These are phyloP conservation scores for Neocallimastix lanati DNA, from an alignment of 192 early-diverging fungal genomes.

Conservation along the genomic window DNA sequence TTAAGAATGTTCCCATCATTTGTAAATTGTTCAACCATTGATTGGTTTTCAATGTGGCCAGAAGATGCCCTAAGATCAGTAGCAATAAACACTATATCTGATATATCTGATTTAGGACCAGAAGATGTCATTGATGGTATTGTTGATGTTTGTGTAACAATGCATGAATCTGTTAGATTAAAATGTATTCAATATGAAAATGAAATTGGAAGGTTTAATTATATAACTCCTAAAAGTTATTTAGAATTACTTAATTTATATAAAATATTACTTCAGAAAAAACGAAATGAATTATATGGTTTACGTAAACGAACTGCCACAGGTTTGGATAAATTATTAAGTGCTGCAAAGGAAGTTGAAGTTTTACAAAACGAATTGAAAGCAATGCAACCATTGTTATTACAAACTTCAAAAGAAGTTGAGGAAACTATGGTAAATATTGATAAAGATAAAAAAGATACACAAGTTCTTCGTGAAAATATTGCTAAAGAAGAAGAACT, in stretches of 20 bases:
- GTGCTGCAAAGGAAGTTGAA: slow-evolving; percentile 33
- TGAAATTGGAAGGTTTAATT: slow-evolving; percentile 26
- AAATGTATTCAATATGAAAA: slow-evolving; percentile 23
- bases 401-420: slow-evolving; percentile 23
- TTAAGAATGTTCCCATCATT: slow-evolving; percentile 41
- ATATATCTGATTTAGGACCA: slow-evolving; percentile 28
- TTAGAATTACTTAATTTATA: slow-evolving; percentile 16
- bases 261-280: background rate
- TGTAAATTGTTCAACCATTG: slow-evolving; percentile 41
- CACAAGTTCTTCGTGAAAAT: slow-evolving; percentile 31
- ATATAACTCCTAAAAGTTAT: slow-evolving; percentile 42
- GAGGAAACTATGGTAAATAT: slow-evolving; percentile 43
- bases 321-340: slow-evolving; percentile 28
- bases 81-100: slow-evolving; percentile 27
- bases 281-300: slow-evolving; percentile 9
- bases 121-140: slow-evolving; percentile 36
- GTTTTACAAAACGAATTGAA: slow-evolving; percentile 37
- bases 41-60: slow-evolving; percentile 46
- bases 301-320: slow-evolving; percentile 22
- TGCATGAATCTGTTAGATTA: slow-evolving; percentile 29
- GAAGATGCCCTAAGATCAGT: slow-evolving; percentile 32
- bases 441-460: slow-evolving; percentile 38
- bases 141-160: slow-evolving; percentile 32
- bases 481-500: slow-evolving; percentile 34
- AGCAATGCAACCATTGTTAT: slow-evolving; percentile 27